Conservation (phyloP, 768 basidiomycete genomes). For the Cyathus striatus region DNA sequence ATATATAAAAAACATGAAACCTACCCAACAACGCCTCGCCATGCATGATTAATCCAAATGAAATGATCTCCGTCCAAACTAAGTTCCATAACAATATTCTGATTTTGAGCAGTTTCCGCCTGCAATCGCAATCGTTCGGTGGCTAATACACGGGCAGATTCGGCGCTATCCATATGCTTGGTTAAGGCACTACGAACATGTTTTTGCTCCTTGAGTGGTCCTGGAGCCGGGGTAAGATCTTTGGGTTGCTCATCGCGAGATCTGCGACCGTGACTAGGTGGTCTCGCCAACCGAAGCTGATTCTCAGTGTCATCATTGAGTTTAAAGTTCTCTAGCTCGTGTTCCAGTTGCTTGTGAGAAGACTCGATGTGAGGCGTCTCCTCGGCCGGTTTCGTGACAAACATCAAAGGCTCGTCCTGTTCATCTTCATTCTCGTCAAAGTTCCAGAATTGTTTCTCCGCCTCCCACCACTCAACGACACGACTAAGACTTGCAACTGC, state of each 20-base stretch:
- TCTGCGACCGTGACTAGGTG: slow-evolving; percentile 46
- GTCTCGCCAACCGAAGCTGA: slow-evolving; percentile 42
- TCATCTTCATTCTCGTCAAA: slow-evolving; percentile 92
- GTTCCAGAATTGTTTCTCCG: slow-evolving; percentile 99
- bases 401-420: slow-evolving; percentile 85
- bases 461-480: slow-evolving; percentile 99
- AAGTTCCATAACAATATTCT: slow-evolving; percentile 94
- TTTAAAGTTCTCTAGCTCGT: slow-evolving; percentile 39
- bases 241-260: slow-evolving; percentile 56
- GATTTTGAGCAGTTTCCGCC: slow-evolving; percentile 92
- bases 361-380: slow-evolving; percentile 34
- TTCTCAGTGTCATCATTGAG: slow-evolving; percentile 51
- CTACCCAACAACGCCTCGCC: slow-evolving; percentile 88
- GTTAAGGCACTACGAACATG: slow-evolving; percentile 25
- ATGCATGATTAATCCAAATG: slow-evolving; percentile 95
- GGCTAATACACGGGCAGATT: slow-evolving; percentile 80
- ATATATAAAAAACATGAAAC: slow-evolving; percentile 16
- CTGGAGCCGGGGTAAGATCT: slow-evolving; percentile 33
- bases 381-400: slow-evolving; percentile 87
- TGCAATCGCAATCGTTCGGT: slow-evolving; percentile 85
- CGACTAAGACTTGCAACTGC: slow-evolving; percentile 94
- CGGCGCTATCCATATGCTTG: slow-evolving; percentile 52
- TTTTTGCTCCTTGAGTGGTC: slow-evolving; percentile 25
- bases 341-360: slow-evolving; percentile 31
- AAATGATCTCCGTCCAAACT: slow-evolving; percentile 92